Conservation (phyloP, 352 stramenopile genomes). For the Phytophthora ramorum region DNA sequence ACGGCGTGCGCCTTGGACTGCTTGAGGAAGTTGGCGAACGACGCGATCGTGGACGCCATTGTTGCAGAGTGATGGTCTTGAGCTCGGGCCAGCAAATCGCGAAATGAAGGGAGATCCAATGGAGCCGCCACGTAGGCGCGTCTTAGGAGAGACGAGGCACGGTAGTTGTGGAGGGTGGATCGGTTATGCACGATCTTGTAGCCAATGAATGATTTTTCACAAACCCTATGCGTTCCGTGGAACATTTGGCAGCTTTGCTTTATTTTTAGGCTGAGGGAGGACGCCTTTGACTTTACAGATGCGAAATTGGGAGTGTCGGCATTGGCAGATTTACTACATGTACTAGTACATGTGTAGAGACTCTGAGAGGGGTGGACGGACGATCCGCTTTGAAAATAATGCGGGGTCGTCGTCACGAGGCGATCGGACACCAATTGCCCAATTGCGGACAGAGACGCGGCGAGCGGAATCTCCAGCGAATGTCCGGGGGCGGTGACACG, state of each 20-base stretch:
- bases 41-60: conserved; percentile 43
- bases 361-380: neutral
- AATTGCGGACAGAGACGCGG: conserved; percentile 7
- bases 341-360: too few species aligned
- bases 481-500: neutral
- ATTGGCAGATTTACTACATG: neutral
- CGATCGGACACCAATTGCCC: conserved; percentile 20
- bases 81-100: conserved; percentile 33
- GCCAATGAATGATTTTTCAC: conserved; percentile 7
- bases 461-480: conserved; percentile 12
- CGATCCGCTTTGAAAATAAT: conserved; percentile 4
- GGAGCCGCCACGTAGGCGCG: conserved; percentile 13
- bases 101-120: conserved; percentile 29
- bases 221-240: conserved; percentile 5
- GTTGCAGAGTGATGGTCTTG: neutral
- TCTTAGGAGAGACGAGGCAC: neutral
- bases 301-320: too few species aligned
- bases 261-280: neutral
- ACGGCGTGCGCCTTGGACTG: conserved; percentile 54
- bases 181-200: conserved; percentile 6
- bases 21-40: conserved; percentile 64
- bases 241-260: conserved; percentile 8
- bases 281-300: neutral
- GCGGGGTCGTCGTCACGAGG: conserved; percentile 7
- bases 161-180: neutral